Evolutionary conservation across 1,284 basidiomycete species (phyloP), one percentile per base, ranked within the genome.

Genomic region (Coniferiporia sulphurascens): DNA sequence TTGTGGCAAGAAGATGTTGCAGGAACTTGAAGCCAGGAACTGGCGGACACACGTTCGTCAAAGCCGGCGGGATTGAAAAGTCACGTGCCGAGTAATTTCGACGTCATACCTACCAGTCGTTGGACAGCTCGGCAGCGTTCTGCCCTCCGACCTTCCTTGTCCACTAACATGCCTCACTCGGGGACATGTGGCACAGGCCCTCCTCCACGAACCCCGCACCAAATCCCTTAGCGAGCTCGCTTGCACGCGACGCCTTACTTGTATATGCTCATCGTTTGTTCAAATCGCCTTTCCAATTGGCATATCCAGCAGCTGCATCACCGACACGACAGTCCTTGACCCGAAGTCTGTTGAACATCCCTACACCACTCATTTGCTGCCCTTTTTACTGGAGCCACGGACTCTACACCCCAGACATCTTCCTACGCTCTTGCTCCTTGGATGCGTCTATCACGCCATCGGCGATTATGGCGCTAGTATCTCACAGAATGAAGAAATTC

Each of bases 401-500:
- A 65, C 67, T 52, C 67, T 74, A 45, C 67, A 68, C 19, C 71
- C 58, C 19, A 50, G 46, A 17, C 53, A 74, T 60, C 55, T 71
- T 17, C 73, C 73, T 44, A 73, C 68, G 12, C 58, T 73, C 27
- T 62, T 75, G n/a, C 63, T 75, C 5, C 64, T 73, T 45, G 68
- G 69, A 27, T 74, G 74, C 62, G 73, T 72, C 1, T 70, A 73
- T 45, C 71, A 72, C 59, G 67, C 72, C 15, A 56, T 68, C 19
- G 71, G 69, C 5, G 68, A 73, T 51, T 68, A 65, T 45, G 61
- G 65, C n/a, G 63, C 55, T 35, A 65, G 68, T 52, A 56, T 69
- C 15, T 15, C 48, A 4, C 34, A 54, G 15, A 55, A 56, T 21
- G 48, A 60, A 35, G 58, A 56, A 48, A 70, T 71, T 44, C 51